Evolutionary conservation across 768 basidiomycete genomes (phyloP).

Genomic region (Lactifluus pinguis): DNA sequence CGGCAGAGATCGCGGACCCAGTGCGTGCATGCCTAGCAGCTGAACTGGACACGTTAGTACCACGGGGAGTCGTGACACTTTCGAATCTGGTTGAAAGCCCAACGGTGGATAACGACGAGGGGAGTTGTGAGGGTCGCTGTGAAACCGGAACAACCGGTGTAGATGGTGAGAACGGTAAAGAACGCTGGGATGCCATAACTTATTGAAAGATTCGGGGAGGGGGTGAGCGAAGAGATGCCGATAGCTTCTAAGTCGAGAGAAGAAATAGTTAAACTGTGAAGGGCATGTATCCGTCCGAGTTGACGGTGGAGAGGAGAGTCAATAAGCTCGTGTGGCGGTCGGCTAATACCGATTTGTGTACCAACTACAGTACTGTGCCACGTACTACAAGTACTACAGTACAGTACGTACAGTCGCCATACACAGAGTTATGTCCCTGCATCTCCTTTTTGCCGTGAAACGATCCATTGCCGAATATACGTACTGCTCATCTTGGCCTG

Average conservation of each 20-base stretch:
- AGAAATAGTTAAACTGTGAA: neutral
- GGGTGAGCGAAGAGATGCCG: neutral
- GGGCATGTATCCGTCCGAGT: neutral
- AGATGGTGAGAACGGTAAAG: slow-evolving; percentile 20
- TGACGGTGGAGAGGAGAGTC: neutral
- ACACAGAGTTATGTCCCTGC: neutral
- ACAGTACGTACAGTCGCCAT: neutral
- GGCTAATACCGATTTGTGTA: slow-evolving; percentile 1
- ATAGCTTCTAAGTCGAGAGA: neutral
- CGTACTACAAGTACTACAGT: too few species aligned
- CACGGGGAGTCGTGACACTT: slow-evolving; percentile 1
- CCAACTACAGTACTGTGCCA: too few species aligned
- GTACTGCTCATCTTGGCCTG: slow-evolving; percentile 92
- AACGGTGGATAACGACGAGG: slow-evolving; percentile 17
- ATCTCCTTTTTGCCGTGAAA: slow-evolving; percentile 14
- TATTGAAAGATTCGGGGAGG: neutral
- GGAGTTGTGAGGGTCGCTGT: slow-evolving; percentile 18
- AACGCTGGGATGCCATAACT: slow-evolving; percentile 19
- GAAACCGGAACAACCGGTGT: slow-evolving; percentile 11
- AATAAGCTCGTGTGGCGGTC: neutral
- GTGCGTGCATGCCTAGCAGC: slow-evolving; percentile 7
- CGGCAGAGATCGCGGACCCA: slow-evolving; percentile 11
- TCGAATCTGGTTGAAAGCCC: slow-evolving; percentile 19
- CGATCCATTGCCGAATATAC: slow-evolving; percentile 85
- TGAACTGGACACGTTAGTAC: neutral